Evolutionary conservation across 352 stramenopile genomes (phyloP), one percentile per base, ranked within the genome.

Genomic region (Aphanomyces cochlioides): DNA sequence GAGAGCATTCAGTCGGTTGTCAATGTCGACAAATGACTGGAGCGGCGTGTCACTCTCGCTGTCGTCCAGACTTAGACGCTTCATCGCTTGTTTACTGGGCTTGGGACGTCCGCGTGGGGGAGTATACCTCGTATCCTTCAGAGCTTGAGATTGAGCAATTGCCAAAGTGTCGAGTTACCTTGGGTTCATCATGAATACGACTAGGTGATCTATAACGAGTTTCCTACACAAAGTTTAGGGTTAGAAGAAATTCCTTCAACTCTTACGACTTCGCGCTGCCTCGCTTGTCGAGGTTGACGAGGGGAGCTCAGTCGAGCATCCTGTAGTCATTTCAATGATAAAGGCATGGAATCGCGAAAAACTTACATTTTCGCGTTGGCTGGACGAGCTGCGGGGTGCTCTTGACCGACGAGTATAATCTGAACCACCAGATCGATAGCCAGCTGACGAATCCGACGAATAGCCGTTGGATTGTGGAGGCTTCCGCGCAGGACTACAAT

Each of bases 21-120:
- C 87, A 58, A 95, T 91, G 60, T 95, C 85, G 47, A 83, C 92
- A 67, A 94, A 92, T 45, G 84, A 92, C 57, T 92, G 84, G 4
- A 84, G 59, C 0, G 84, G 90, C 7, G 81, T 36, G 50, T 36
- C 43, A 3, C 59, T 47, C 37, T 61, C 45, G 41, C 57, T 66
- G 50, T 69, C 63, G 37, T 69, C 63, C 50, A 58, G 2, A 19
- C 7, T 5, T 61, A 37, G 43, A 54, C n/a, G 19, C 19, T 53
- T 15, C 15, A 41, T 3, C 36, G 36, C 60, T 10, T 58, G 8
- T 58, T 58, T 58, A 8, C n/a, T 21, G n/a, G 50, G 50, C 50
- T 19, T 58, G 45, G 45, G 45, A n/a, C n/a, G 50, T 58, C 50
- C 8, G 8, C 8, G 50, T 19, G 50, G n/a, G n/a, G 50, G 37